Evolutionary conservation across 345 rosid genomes (phyloP).

Genomic region (Pistacia atlantica): DNA sequence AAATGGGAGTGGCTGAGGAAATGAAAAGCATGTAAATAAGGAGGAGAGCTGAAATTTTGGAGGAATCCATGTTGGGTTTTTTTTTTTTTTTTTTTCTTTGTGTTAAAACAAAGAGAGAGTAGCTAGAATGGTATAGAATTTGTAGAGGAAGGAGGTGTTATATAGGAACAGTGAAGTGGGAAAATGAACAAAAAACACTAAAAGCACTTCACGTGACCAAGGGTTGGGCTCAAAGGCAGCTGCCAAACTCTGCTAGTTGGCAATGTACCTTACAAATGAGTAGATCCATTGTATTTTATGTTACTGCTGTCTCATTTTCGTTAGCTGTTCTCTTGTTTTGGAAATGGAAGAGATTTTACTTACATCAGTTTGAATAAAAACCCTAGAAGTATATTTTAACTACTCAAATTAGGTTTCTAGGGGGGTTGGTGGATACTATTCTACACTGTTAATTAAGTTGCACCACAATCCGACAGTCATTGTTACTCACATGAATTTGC

Average conservation of each 20-base stretch:
- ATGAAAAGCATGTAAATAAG: slow-evolving; percentile 56
- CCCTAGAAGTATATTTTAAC: not conserved
- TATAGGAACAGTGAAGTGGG: slow-evolving; percentile 36
- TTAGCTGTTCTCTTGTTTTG: not conserved
- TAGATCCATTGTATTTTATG: slow-evolving; percentile 11
- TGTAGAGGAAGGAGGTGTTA: slow-evolving; percentile 28
- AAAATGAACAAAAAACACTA: slow-evolving; percentile 27
- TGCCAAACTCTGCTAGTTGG: slow-evolving; percentile 84
- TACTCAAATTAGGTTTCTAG: too few species aligned
- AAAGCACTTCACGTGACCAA: slow-evolving; percentile 73
- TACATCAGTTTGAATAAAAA: not conserved
- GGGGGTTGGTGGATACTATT: too few species aligned
- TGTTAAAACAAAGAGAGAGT: slow-evolving; percentile 11
- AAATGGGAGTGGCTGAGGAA: slow-evolving; percentile 53
- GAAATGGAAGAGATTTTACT: not conserved
- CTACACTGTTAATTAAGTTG: too few species aligned
- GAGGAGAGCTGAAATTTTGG: slow-evolving; percentile 56
- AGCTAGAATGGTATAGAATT: slow-evolving; percentile 17
- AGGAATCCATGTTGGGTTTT: slow-evolving; percentile 43
- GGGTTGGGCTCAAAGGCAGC: slow-evolving; percentile 43
- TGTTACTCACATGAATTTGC: too few species aligned
- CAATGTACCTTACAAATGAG: slow-evolving; percentile 39
- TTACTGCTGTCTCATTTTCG: not conserved
- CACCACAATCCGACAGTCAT: too few species aligned
- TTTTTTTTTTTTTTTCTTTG: not conserved